Base-by-base conservation (phyloP, 257 asterid genomes). In the Ophiorrhiza pumila region DNA sequence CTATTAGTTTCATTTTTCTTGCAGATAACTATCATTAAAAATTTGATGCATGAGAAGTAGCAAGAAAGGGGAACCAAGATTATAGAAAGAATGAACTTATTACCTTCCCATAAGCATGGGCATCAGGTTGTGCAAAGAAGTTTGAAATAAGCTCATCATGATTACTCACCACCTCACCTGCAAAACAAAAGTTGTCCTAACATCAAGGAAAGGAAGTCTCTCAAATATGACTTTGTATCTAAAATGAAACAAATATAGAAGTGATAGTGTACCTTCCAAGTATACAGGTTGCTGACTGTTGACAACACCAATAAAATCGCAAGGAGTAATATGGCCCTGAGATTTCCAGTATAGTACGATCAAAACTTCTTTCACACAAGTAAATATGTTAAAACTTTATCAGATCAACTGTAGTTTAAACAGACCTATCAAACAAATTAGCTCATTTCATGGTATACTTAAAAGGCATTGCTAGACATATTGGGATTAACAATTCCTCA, bases 61-160 rank as follows among this genome's bases (percentile, higher is more conserved):
- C 41, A 31, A 53, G 64, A 69, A 35, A 50, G 31, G 25, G 47
- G 34, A 5, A 14, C 35, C n/a, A 50, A 69, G 57, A 3, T 22
- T 52, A 0, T 50, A 32, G n/a, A n/a, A 53, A 50, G 64, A 47
- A 27, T 64, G 46, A 32, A 42, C n/a, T 71, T 56, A 56, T 74
- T 67, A 88, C 98, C 96, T 93, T 93, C 64, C 98, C 98, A 76
- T 89, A 91, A 57, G 98, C 96, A 29, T 91, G 96, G 75, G 98
- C 98, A 82, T 93, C 98, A 34, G 98, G 96, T 87, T 93, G 98
- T 46, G 98, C 98, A 82, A 91, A 93, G 87, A 91, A 93, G 92
- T 93, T 93, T 0, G 98, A 93, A 97, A 93, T 93, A 80, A 93
- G 97, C 84, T 93, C 98, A 74, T 93, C 97, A 65, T 93, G 98